phyloP scores from a whole-genome alignment of 345 rosid species.

The Gynandropsis gynandra region DNA sequence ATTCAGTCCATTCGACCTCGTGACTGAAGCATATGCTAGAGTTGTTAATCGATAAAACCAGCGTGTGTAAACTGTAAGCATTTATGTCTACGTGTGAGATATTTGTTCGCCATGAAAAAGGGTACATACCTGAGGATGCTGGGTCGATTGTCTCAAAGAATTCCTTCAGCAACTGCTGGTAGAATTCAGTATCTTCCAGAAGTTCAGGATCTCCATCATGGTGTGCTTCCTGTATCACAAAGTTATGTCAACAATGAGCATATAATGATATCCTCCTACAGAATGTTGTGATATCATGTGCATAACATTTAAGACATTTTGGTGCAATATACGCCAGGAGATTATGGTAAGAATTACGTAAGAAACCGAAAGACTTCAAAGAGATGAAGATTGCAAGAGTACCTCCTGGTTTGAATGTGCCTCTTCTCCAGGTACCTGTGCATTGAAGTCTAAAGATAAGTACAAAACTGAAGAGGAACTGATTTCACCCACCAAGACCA shows the following conservation, averaged over 20 bases:
- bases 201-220: slow-evolving; percentile 81
- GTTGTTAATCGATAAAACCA: not conserved
- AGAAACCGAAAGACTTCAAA: not conserved
- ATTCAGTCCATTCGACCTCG: not conserved
- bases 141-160: slow-evolving; percentile 76
- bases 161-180: slow-evolving; percentile 76
- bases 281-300: not conserved
- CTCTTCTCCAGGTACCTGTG: slow-evolving; percentile 30
- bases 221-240: slow-evolving; percentile 39
- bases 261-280: not conserved
- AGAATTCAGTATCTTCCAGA: slow-evolving; percentile 78
- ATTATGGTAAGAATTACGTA: not conserved
- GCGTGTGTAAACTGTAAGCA: not conserved
- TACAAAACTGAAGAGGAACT: slow-evolving; percentile 8
- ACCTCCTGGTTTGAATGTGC: slow-evolving; percentile 45
- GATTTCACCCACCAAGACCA: slow-evolving; percentile 4
- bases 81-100: no score
- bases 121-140: slow-evolving; percentile 45
- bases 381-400: not conserved
- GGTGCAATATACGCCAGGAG: not conserved
- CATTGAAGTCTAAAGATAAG: slow-evolving; percentile 19
- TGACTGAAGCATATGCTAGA: no score
- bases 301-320: not conserved
- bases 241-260: slow-evolving; percentile 1
- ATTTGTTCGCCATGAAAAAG: not conserved